Evolutionary conservation across 1,284 basidiomycete genomes (phyloP).

Genomic region (Sporisorium iseilematis-ciliati): DNA sequence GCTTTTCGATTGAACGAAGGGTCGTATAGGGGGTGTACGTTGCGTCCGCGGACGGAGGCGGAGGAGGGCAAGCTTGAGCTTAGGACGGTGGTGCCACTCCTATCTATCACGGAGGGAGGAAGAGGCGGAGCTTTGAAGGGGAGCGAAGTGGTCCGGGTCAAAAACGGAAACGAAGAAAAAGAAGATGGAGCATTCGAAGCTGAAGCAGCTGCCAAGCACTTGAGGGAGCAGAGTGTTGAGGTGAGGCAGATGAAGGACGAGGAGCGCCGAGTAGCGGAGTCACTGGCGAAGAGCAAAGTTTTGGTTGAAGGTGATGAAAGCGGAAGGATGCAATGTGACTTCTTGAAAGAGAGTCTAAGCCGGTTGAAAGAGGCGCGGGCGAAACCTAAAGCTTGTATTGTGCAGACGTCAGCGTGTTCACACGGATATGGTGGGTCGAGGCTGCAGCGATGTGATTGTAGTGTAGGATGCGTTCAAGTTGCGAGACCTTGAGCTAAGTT

Average conservation of each 20-base stretch:
- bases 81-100: slow-evolving; percentile 10
- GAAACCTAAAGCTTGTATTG: slow-evolving; percentile 31
- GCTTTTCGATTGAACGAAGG: neutral
- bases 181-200: slow-evolving; percentile 8
- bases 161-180: slow-evolving; percentile 2
- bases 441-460: slow-evolving; percentile 30
- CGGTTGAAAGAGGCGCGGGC: slow-evolving; percentile 6
- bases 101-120: neutral
- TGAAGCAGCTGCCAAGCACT: neutral
- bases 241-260: slow-evolving; percentile 20
- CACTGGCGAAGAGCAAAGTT: neutral
- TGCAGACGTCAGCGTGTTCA: slow-evolving; percentile 8
- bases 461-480: slow-evolving; percentile 6
- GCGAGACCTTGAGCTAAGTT: slow-evolving; percentile 22
- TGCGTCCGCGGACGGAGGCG: slow-evolving; percentile 2
- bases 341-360: slow-evolving; percentile 26
- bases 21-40: no score
- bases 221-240: slow-evolving; percentile 1
- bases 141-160: neutral
- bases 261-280: slow-evolving; percentile 4
- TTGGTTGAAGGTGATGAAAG: slow-evolving; percentile 11
- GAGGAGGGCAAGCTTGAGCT: slow-evolving; percentile 12
- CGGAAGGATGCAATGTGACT: slow-evolving; percentile 23
- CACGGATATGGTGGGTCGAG: slow-evolving; percentile 22
- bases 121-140: slow-evolving; percentile 1